Conservation (phyloP, 768 basidiomycete genomes). For the Boletus coccyginus region DNA sequence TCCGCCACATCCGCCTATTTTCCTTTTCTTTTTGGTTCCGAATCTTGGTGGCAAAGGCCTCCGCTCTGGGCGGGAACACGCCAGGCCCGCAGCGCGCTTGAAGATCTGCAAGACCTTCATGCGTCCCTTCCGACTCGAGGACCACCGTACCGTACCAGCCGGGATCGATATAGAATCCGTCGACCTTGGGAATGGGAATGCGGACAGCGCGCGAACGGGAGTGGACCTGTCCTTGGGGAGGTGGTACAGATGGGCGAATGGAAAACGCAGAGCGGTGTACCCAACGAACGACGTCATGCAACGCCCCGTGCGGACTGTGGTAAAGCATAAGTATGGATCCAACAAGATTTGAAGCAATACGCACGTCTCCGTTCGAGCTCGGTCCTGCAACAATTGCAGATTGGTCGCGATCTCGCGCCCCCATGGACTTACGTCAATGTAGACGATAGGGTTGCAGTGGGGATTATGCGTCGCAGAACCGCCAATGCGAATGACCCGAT, state of each 20-base stretch:
- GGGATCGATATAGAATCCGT: slow-evolving; percentile 61
- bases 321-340: neutral
- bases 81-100: slow-evolving; percentile 69
- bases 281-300: slow-evolving; percentile 84
- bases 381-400: slow-evolving; percentile 73
- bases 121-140: slow-evolving; percentile 84
- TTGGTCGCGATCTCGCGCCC: slow-evolving; percentile 72
- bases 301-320: slow-evolving; percentile 69
- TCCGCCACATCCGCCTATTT: slow-evolving; percentile 59
- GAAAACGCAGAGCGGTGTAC: slow-evolving; percentile 77
- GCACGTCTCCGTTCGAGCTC: slow-evolving; percentile 77
- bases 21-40: slow-evolving; percentile 41
- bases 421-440: slow-evolving; percentile 78
- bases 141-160: slow-evolving; percentile 85
- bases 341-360: slow-evolving; percentile 27
- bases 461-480: slow-evolving; percentile 35
- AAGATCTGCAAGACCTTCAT: slow-evolving; percentile 78
- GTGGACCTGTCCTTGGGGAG: slow-evolving; percentile 26
- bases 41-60: slow-evolving; percentile 33
- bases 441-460: slow-evolving; percentile 58
- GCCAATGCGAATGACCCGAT: slow-evolving; percentile 72
- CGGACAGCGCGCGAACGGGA: slow-evolving; percentile 27
- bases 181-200: slow-evolving; percentile 53
- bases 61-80: slow-evolving; percentile 60
- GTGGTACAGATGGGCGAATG: slow-evolving; percentile 48